These are phyloP conservation scores for Mucor irregularis DNA, from an alignment of 371 early-diverging fungal genomes.

Conservation along the genomic window DNA sequence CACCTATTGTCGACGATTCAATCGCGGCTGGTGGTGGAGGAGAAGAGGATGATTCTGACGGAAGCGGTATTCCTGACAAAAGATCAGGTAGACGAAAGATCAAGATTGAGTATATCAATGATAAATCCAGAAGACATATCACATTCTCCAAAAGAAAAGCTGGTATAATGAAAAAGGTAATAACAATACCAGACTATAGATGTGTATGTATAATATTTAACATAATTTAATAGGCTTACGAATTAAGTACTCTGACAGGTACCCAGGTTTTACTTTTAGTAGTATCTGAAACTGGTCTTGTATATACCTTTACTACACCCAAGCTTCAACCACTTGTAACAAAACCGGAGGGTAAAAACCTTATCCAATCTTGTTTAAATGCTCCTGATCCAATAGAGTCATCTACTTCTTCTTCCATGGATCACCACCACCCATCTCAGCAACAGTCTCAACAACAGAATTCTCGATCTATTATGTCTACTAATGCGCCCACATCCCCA, in stretches of 20 bases:
- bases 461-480: slow-evolving; percentile 11
- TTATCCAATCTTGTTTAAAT: slow-evolving; percentile 93
- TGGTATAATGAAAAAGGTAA: slow-evolving; percentile 96
- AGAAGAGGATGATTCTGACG: slow-evolving; percentile 37
- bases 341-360: slow-evolving; percentile 85
- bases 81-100: slow-evolving; percentile 86
- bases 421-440: neutral
- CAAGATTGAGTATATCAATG: slow-evolving; percentile 92
- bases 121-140: slow-evolving; percentile 90
- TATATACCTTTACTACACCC: slow-evolving; percentile 97
- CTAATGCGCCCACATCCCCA: slow-evolving; percentile 13
- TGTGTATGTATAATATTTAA: neutral
- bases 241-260: slow-evolving; percentile 94
- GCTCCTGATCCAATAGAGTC: slow-evolving; percentile 59
- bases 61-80: slow-evolving; percentile 49
- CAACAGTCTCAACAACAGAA: neutral
- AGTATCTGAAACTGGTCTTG: slow-evolving; percentile 95
- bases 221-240: slow-evolving; percentile 74
- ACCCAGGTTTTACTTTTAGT: slow-evolving; percentile 94
- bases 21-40: slow-evolving; percentile 13
- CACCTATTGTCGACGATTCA: neutral
- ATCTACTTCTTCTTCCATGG: slow-evolving; percentile 3
- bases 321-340: slow-evolving; percentile 94
- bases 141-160: slow-evolving; percentile 97
- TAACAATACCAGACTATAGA: neutral